Evolutionary conservation across 1,139 yeast species (phyloP).

Genomic region (Nematodospora anomalae): DNA sequence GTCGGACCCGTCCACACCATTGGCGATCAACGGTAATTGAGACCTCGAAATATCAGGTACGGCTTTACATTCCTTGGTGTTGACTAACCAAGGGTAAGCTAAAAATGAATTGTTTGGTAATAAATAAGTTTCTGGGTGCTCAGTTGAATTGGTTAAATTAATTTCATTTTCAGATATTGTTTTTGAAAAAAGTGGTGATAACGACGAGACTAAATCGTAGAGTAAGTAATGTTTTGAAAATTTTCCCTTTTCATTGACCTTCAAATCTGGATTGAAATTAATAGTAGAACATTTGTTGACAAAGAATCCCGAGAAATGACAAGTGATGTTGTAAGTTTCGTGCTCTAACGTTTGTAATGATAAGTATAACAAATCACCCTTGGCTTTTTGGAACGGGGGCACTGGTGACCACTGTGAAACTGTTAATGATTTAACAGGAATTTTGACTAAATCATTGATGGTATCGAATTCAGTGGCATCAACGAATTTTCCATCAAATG

Average conservation of each 20-base stretch:
- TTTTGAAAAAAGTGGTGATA: conserved; percentile 54
- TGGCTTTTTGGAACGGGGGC: conserved; percentile 58
- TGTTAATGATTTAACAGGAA: conserved; percentile 54
- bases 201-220: conserved; percentile 48
- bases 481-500: conserved; percentile 12
- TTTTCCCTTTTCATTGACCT: conserved; percentile 39
- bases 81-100: conserved; percentile 76
- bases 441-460: conserved; percentile 25
- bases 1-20: conserved; percentile 62
- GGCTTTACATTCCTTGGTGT: conserved; percentile 24
- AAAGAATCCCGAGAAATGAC: conserved; percentile 75
- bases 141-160: conserved; percentile 45
- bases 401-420: conserved; percentile 90
- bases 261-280: conserved; percentile 67
- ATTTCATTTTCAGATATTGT: conserved; percentile 43
- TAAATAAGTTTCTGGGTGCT: conserved; percentile 55
- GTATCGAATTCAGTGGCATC: conserved; percentile 21
- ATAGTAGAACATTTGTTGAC: conserved; percentile 67
- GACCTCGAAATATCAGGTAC: conserved; percentile 62
- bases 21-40: conserved; percentile 54
- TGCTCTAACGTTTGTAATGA: conserved; percentile 77
- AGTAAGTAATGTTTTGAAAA: conserved; percentile 47
- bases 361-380: conserved; percentile 82
- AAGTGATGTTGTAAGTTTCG: conserved; percentile 75
- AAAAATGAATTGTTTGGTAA: conserved; percentile 62